Evolutionary conservation across 2,329 filamentous ascomycete species (phyloP).

Genomic region (Diplodia seriata): DNA sequence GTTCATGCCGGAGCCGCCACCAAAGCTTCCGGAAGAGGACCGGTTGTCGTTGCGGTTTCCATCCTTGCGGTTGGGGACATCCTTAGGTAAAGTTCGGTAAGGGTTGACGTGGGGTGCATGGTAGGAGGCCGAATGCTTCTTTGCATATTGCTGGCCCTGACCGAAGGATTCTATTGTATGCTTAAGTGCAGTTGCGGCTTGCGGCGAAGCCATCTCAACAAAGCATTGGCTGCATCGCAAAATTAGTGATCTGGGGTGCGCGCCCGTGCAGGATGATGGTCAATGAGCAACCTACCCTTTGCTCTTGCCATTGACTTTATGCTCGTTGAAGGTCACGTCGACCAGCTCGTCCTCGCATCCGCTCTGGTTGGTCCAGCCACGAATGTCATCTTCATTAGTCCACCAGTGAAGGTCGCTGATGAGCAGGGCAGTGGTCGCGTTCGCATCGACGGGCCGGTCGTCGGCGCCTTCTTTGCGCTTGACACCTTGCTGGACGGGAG

Average conservation of each 20-base stretch:
- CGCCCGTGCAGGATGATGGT: neutral
- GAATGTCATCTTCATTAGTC: slow-evolving; percentile 88
- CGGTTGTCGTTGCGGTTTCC: slow-evolving; percentile 68
- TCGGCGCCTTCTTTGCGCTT: slow-evolving; percentile 67
- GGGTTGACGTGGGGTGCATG: slow-evolving; percentile 80
- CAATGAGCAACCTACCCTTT: slow-evolving; percentile 73
- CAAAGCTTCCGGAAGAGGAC: slow-evolving; percentile 49
- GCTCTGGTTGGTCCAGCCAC: slow-evolving; percentile 83
- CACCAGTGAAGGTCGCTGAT: slow-evolving; percentile 95
- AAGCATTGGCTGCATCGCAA: slow-evolving; percentile 69
- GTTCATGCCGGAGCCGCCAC: slow-evolving; percentile 49
- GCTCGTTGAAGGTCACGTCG: slow-evolving; percentile 95
- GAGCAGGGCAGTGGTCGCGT: slow-evolving; percentile 74
- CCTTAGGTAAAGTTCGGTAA: slow-evolving; percentile 89
- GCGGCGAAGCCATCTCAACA: slow-evolving; percentile 80
- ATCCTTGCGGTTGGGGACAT: slow-evolving; percentile 73
- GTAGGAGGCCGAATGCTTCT: slow-evolving; percentile 75
- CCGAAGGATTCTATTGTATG: slow-evolving; percentile 74
- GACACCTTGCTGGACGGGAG: slow-evolving; percentile 61
- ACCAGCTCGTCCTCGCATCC: slow-evolving; percentile 83
- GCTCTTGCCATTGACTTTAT: slow-evolving; percentile 98
- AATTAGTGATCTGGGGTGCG: neutral
- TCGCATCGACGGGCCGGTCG: slow-evolving; percentile 63
- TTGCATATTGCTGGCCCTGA: slow-evolving; percentile 64
- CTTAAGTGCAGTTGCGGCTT: slow-evolving; percentile 86